Evolutionary conservation across 139 green algal species (phyloP), one percentile per base, ranked within the genome.

Genomic region (Tetradesmus obliquus): DNA sequence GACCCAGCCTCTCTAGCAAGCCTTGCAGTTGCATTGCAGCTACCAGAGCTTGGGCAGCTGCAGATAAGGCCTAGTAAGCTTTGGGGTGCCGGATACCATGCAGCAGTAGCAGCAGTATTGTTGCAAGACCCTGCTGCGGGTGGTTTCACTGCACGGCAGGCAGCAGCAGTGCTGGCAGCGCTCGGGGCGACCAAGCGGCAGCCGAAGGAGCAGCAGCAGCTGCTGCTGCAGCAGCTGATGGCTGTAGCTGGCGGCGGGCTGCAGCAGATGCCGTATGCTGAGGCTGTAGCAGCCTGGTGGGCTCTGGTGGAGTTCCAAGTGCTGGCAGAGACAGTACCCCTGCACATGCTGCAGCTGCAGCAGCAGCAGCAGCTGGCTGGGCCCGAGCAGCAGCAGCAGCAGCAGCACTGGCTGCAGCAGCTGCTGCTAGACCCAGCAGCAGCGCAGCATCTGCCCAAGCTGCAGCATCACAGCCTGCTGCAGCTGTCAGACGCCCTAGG

Each of bases 121-220:
- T 19, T 57, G 24, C 20, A 8, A 24, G 76, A 4, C 55, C 55
- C 55, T 86, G 74, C 20, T 71, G 60, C 2, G 15, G 60, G 60
- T 19, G 9, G 60, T 3, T 71, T 71, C 9, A 71, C 60, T 71
- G 76, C 74, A 1, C 22, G 71, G 12, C 76, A 86, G 32, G 87
- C 87, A 74, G 76, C 87, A 60, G 76, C 87, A 71, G 87, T 86
- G 24, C 87, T 86, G n/a, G 45, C 76, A 76, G 87, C 69, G 9
- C n/a, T 90, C 10, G 69, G 62, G 54, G 69, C 86, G 32, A 24
- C n/a, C 7, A 53, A 79, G 74, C 20, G 55, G 55, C 55, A 84
- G 57, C 87, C 53, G 13, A 54, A 74, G 87, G 24, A 55, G 53
- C 5, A 74, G 87, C 74, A 91, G 53, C n/a, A 79, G 55, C 15